A percentile compares a stretch with the other conserved stretches of the same genome.
These are phyloP conservation scores for Penicillium nucicola DNA, from an alignment of 495 filamentous ascomycete species.

Conservation along the genomic window DNA sequence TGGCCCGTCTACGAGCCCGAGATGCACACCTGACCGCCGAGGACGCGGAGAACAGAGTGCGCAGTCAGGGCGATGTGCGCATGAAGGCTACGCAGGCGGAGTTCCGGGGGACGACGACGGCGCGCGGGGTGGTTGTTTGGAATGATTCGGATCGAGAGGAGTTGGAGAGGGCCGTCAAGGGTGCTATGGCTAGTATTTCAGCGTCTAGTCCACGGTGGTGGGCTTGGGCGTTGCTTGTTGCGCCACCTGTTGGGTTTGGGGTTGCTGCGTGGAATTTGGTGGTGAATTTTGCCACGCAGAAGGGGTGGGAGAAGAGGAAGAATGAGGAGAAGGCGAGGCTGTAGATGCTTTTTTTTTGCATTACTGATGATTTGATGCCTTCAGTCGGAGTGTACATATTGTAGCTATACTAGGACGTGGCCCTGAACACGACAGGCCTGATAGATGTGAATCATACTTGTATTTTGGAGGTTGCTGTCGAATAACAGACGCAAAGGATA, in stretches of 20 bases:
- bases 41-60: constrained; percentile 79
- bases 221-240: constrained; percentile 67
- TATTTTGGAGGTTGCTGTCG: too few species aligned
- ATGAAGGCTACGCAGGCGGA: constrained; percentile 74
- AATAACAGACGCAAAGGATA: too few species aligned
- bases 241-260: constrained; percentile 66
- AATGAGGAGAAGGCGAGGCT: constrained; percentile 66
- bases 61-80: constrained; percentile 77
- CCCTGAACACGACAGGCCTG: background rate
- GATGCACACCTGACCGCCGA: constrained; percentile 68
- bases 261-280: constrained; percentile 64
- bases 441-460: background rate
- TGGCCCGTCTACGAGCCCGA: constrained; percentile 65
- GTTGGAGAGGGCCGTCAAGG: constrained; percentile 59
- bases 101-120: constrained; percentile 52
- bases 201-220: constrained; percentile 72
- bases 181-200: constrained; percentile 59
- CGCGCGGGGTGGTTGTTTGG: constrained; percentile 72
- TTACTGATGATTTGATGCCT: constrained; percentile 2
- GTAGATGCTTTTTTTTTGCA: constrained; percentile 28
- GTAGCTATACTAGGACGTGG: background rate
- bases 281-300: constrained; percentile 63
- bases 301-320: constrained; percentile 65
- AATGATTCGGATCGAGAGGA: constrained; percentile 76
- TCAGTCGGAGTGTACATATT: constrained; percentile 4